phyloP scores from a whole-genome alignment of 306 rosid species.

The Vicia villosa region DNA sequence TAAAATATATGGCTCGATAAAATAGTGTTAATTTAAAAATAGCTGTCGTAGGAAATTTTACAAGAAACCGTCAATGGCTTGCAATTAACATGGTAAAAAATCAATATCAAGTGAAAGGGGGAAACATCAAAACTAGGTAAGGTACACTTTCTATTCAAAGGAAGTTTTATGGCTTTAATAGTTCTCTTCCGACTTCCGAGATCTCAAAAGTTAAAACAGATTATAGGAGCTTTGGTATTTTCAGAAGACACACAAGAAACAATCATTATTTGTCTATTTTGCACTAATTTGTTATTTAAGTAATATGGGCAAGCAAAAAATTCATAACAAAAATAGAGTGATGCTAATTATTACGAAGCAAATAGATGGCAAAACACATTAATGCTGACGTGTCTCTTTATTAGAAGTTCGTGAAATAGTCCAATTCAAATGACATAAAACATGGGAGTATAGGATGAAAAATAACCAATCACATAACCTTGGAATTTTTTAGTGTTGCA shows the following conservation, averaged over 20 bases:
- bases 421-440: not conserved
- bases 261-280: not conserved
- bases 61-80: constrained; percentile 1
- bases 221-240: not conserved
- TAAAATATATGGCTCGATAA: not conserved
- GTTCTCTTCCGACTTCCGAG: not conserved
- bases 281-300: constrained; percentile 8
- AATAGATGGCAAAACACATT: not conserved
- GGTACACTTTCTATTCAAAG: not conserved
- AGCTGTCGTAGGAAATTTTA: not conserved
- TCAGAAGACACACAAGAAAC: not conserved
- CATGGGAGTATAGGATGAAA: not conserved
- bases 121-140: constrained; percentile 3
- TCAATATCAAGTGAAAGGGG: constrained; percentile 1
- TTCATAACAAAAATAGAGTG: constrained; percentile 7
- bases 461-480: not conserved
- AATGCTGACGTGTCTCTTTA: not conserved
- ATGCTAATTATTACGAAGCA: not conserved
- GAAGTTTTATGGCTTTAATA: not conserved
- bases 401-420: not conserved
- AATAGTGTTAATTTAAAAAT: not conserved
- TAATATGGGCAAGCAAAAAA: not conserved
- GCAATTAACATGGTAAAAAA: constrained; percentile 1
- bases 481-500: not conserved
- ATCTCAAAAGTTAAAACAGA: not conserved